Evolutionary conservation across 495 filamentous ascomycete species (phyloP).

Genomic region (Mycothermus thermophilus): DNA sequence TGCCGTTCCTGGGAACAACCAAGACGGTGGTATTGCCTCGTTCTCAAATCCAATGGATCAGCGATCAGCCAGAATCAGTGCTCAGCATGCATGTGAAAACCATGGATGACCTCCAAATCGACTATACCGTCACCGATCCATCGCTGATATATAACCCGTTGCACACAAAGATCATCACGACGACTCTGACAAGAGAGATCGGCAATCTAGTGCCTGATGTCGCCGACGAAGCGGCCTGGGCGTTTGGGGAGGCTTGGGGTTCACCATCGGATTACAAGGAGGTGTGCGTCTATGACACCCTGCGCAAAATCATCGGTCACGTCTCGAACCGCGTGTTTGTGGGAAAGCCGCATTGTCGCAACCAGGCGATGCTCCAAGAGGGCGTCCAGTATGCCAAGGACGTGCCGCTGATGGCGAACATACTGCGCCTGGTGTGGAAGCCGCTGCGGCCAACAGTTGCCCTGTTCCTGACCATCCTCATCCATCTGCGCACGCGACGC

Average conservation of each 20-base stretch:
- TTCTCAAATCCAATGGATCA: conserved; percentile 26
- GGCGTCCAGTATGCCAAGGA: conserved; percentile 28
- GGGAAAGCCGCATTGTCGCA: conserved; percentile 19
- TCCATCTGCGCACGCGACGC: conserved; percentile 17
- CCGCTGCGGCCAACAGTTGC: conserved; percentile 26
- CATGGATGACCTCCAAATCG: conserved; percentile 21
- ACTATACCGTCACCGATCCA: conserved; percentile 25
- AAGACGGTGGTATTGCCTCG: conserved; percentile 28
- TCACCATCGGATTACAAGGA: conserved; percentile 18
- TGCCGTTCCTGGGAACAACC: conserved; percentile 13
- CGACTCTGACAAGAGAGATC: conserved; percentile 26
- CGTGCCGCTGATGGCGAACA: conserved; percentile 17
- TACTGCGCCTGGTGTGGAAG: conserved; percentile 23
- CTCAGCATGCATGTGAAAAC: conserved; percentile 20
- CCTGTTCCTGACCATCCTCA: conserved; percentile 23
- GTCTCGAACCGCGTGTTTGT: conserved; percentile 27
- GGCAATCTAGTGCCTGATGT: conserved; percentile 27
- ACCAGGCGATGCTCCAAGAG: conserved; percentile 24
- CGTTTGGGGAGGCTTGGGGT: conserved; percentile 24
- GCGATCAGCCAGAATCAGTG: conserved; percentile 31
- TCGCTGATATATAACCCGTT: conserved; percentile 20
- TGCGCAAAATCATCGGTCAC: conserved; percentile 18
- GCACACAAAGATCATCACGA: conserved; percentile 22
- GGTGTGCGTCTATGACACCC: conserved; percentile 26
- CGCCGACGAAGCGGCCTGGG: conserved; percentile 27